A percentile compares a stretch with the other conserved stretches of the same genome.
Evolutionary conservation across 208 protist genomes (phyloP).

Genomic region (Lotmaria passim): DNA sequence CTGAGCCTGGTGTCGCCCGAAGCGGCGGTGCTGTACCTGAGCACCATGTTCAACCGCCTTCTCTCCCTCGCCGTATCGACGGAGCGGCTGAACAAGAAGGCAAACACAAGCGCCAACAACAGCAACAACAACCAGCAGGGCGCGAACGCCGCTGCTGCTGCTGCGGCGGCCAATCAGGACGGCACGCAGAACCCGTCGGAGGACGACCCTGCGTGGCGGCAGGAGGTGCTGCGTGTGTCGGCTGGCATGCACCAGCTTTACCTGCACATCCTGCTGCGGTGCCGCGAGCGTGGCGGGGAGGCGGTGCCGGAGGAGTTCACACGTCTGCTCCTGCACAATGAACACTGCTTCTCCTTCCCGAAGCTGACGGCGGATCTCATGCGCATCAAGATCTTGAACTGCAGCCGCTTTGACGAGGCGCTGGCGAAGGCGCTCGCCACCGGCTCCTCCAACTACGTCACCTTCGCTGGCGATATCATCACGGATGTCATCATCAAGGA

Average conservation of each 20-base stretch:
- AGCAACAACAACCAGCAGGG: constrained; percentile 14
- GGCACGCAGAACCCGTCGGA: constrained; percentile 14
- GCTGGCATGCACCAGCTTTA: constrained; percentile 84
- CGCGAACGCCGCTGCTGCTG: constrained; percentile 16
- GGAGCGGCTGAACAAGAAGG: constrained; percentile 55
- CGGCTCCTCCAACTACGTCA: constrained; percentile 40
- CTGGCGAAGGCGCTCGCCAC: constrained; percentile 74
- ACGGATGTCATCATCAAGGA: constrained; percentile 82
- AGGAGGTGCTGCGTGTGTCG: constrained; percentile 47
- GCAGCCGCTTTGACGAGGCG: constrained; percentile 83
- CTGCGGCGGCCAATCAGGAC: constrained; percentile 25
- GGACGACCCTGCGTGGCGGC: constrained; percentile 31
- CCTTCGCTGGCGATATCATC: constrained; percentile 84
- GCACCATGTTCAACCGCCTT: constrained; percentile 67
- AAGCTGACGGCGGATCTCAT: constrained; percentile 83
- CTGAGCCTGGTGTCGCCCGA: constrained; percentile 79
- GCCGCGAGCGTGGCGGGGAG: constrained; percentile 68
- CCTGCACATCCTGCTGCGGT: constrained; percentile 79
- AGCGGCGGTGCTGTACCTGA: constrained; percentile 76
- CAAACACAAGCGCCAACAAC: constrained; percentile 31
- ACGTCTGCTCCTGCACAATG: constrained; percentile 70
- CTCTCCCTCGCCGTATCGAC: constrained; percentile 57
- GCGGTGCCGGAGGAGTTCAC: constrained; percentile 79
- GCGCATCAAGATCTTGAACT: constrained; percentile 88
- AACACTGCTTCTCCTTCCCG: constrained; percentile 62